Evolutionary conservation across 2,329 filamentous ascomycete species (phyloP).

Genomic region (Xylariaceae sp.): DNA sequence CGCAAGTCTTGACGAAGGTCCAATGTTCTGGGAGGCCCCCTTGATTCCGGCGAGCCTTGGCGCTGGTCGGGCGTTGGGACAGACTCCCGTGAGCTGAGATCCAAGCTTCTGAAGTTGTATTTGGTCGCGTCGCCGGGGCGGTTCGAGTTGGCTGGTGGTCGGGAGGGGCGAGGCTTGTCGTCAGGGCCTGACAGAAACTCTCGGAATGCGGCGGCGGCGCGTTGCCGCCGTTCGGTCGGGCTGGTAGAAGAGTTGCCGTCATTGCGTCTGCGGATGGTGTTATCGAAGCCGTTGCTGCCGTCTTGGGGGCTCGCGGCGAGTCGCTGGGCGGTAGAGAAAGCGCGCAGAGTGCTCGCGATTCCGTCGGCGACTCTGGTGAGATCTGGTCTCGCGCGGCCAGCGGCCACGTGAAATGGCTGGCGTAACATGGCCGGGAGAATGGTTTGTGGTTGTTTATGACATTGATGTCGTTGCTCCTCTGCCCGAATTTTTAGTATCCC

Average conservation of each 20-base stretch:
- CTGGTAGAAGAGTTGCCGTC: conserved; percentile 2
- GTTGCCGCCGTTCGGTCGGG: conserved; percentile 18
- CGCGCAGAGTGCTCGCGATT: conserved; percentile 28
- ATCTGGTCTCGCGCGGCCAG: conserved; percentile 25
- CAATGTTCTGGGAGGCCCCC: no score
- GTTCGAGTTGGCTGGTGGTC: no score
- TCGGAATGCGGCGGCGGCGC: conserved; percentile 21
- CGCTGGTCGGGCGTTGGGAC: no score
- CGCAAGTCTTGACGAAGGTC: no score
- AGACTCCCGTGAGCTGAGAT: no score
- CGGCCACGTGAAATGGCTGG: conserved; percentile 25
- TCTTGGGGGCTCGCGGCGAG: conserved; percentile 11
- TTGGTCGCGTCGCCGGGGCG: no score
- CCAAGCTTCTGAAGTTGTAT: no score
- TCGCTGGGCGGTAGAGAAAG: conserved; percentile 28
- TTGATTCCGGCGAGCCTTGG: no score
- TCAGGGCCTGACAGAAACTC: conserved; percentile 22
- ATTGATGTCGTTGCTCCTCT: no score
- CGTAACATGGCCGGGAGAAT: conserved; percentile 28
- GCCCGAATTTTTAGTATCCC: conserved; percentile 16
- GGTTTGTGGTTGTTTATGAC: conserved; percentile 14
- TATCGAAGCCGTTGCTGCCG: conserved; percentile 2
- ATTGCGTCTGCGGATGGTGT: not conserved
- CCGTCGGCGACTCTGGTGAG: conserved; percentile 26
- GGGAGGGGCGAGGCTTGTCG: no score